A percentile compares a stretch with the other conserved stretches of the same genome.
Conservation (phyloP, 257 asterid species). For the Ilex asprella region DNA sequence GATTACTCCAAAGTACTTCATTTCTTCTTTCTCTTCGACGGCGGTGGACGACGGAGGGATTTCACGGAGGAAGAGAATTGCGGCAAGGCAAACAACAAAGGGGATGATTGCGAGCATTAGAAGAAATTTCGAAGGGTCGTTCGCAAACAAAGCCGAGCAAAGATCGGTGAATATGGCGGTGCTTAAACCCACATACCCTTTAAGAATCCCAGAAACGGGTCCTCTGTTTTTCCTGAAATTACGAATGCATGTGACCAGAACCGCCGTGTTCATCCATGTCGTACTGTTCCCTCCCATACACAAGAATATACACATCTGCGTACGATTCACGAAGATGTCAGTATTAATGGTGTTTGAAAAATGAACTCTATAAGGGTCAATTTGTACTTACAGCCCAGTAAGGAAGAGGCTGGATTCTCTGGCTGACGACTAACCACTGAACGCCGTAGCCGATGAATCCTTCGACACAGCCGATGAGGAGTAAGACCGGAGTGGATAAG, state of each 20-base stretch:
- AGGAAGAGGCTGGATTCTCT: slow-evolving; percentile 80
- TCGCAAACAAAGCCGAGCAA: slow-evolving; percentile 79
- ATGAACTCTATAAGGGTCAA: no score
- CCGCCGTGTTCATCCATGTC: slow-evolving; percentile 98
- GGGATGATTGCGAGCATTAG: slow-evolving; percentile 70
- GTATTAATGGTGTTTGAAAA: no score
- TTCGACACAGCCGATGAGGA: slow-evolving; percentile 76
- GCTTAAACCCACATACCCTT: slow-evolving; percentile 94
- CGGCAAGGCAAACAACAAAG: slow-evolving; percentile 59
- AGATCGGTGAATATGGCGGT: slow-evolving; percentile 92
- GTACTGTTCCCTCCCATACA: slow-evolving; percentile 99
- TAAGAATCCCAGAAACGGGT: slow-evolving; percentile 83
- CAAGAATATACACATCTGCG: slow-evolving; percentile 75
- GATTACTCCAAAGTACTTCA: slow-evolving; percentile 59
- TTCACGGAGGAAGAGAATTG: slow-evolving; percentile 81
- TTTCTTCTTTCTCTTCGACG: slow-evolving; percentile 58
- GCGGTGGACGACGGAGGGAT: slow-evolving; percentile 66
- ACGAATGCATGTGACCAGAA: slow-evolving; percentile 81
- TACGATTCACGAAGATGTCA: neutral
- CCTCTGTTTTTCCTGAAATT: slow-evolving; percentile 83
- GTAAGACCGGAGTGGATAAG: slow-evolving; percentile 55
- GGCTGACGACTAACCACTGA: slow-evolving; percentile 95
- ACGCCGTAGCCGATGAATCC: slow-evolving; percentile 91
- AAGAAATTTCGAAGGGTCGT: slow-evolving; percentile 71
- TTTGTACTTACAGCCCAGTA: slow-evolving; percentile 61